phyloP scores from a whole-genome alignment of 305 asterid species.

The Coffea humblotiana region DNA sequence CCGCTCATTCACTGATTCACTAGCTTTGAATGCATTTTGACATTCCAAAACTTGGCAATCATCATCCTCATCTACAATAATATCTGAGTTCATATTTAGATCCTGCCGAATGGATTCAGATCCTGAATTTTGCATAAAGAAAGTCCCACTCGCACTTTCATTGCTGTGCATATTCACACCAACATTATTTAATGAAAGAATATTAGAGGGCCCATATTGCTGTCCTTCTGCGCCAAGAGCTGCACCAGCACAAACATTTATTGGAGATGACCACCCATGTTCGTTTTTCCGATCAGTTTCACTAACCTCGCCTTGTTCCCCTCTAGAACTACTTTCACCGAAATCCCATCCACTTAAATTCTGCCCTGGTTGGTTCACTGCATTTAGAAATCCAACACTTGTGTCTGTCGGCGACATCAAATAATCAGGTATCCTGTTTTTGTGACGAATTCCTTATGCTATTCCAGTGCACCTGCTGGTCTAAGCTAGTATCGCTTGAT shows the following conservation, averaged over 20 bases:
- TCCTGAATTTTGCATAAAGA: slow-evolving; percentile 40
- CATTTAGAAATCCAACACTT: slow-evolving; percentile 36
- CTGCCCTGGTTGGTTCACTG: slow-evolving; percentile 41
- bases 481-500: slow-evolving; percentile 56
- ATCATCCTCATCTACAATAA: slow-evolving; percentile 40
- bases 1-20: slow-evolving; percentile 41
- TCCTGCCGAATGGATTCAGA: slow-evolving; percentile 44
- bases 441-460: slow-evolving; percentile 50
- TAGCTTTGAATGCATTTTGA: slow-evolving; percentile 36
- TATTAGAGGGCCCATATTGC: slow-evolving; percentile 37
- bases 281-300: slow-evolving; percentile 50
- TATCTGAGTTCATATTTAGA: slow-evolving; percentile 47
- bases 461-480: slow-evolving; percentile 72
- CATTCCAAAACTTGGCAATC: slow-evolving; percentile 53
- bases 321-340: slow-evolving; percentile 69
- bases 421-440: slow-evolving; percentile 47
- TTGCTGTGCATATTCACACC: slow-evolving; percentile 33
- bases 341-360: slow-evolving; percentile 51
- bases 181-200: slow-evolving; percentile 41
- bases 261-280: slow-evolving; percentile 41
- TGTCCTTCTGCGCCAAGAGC: slow-evolving; percentile 40
- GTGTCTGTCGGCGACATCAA: slow-evolving; percentile 42
- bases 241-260: slow-evolving; percentile 33
- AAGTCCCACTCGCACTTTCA: slow-evolving; percentile 29
- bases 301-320: slow-evolving; percentile 37